Conservation (phyloP, 257 asterid species). For the Solanum pinnatisectum region DNA sequence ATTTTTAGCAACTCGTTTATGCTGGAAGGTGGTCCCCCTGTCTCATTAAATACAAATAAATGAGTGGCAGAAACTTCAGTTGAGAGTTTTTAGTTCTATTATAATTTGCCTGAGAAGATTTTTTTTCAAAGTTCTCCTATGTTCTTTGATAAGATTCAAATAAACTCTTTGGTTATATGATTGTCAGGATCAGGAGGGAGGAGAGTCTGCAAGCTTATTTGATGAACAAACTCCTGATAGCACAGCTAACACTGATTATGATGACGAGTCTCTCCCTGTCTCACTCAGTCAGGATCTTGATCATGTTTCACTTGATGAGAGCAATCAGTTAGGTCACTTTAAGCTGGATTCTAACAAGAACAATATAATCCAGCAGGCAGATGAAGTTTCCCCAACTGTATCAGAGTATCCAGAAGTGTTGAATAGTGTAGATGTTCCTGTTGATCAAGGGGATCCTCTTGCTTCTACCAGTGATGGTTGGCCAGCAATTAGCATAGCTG, state of each 20-base stretch:
- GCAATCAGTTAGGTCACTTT: conserved; percentile 29
- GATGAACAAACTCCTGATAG: conserved; percentile 15
- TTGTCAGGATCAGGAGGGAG: conserved; percentile 28
- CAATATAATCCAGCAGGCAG: conserved; percentile 22
- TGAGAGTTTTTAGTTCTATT: neutral
- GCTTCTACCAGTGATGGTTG: conserved; percentile 44
- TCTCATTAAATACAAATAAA: neutral
- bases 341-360: conserved; percentile 31
- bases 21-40: neutral
- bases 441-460: conserved; percentile 23
- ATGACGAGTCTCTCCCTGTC: conserved; percentile 26
- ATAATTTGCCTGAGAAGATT: neutral
- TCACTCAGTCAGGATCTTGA: conserved; percentile 30
- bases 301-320: conserved; percentile 21
- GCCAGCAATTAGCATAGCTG: conserved; percentile 52
- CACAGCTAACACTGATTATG: conserved; percentile 19
- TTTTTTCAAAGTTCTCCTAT: neutral
- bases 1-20: neutral
- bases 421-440: conserved; percentile 32
- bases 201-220: conserved; percentile 12
- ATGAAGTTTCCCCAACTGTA: conserved; percentile 26
- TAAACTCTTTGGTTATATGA: conserved; percentile 3
- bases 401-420: conserved; percentile 37
- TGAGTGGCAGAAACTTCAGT: neutral
- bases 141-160: neutral